Evolutionary conservation across 257 asterid genomes (phyloP).

Genomic region (Forsythia viridissima): DNA sequence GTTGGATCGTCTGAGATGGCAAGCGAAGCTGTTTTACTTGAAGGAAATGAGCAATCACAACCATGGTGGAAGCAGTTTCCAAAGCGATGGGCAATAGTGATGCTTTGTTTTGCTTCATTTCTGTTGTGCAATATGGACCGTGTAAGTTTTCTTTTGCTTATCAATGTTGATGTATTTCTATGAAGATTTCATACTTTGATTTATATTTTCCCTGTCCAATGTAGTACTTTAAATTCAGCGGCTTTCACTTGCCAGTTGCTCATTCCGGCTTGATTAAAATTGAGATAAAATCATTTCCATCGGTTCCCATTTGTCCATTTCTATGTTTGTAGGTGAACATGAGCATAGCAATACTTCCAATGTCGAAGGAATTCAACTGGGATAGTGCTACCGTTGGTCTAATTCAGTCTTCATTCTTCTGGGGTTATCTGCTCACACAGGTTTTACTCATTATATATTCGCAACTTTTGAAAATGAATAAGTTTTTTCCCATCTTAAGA

Average conservation of each 20-base stretch:
- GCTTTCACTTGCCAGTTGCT: slow-evolving; percentile 6
- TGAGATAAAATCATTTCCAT: background rate
- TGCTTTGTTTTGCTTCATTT: slow-evolving; percentile 90
- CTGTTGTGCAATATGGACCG: slow-evolving; percentile 99
- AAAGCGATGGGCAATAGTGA: slow-evolving; percentile 90
- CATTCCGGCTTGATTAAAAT: background rate
- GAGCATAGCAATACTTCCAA: slow-evolving; percentile 99
- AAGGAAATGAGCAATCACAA: slow-evolving; percentile 45
- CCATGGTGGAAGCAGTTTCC: slow-evolving; percentile 86
- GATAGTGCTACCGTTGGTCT: slow-evolving; percentile 96
- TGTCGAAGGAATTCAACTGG: slow-evolving; percentile 99
- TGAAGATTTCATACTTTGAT: slow-evolving; percentile 15
- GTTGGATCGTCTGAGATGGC: slow-evolving; percentile 55
- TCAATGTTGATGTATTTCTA: background rate
- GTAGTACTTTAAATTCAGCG: slow-evolving; percentile 5
- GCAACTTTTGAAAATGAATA: slow-evolving; percentile 14
- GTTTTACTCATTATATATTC: slow-evolving; percentile 38
- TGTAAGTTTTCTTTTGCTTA: slow-evolving; percentile 45
- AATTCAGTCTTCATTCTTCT: slow-evolving; percentile 96
- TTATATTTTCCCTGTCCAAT: slow-evolving; percentile 13
- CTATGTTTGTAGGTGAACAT: slow-evolving; percentile 74
- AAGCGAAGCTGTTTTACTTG: slow-evolving; percentile 49
- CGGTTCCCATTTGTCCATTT: slow-evolving; percentile 14
- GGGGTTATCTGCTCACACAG: slow-evolving; percentile 99
- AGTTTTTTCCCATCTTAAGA: slow-evolving; percentile 7